These are phyloP conservation scores for Obelidium mucronatum DNA, from an alignment of 192 early-diverging fungal genomes.

Conservation along the genomic window DNA sequence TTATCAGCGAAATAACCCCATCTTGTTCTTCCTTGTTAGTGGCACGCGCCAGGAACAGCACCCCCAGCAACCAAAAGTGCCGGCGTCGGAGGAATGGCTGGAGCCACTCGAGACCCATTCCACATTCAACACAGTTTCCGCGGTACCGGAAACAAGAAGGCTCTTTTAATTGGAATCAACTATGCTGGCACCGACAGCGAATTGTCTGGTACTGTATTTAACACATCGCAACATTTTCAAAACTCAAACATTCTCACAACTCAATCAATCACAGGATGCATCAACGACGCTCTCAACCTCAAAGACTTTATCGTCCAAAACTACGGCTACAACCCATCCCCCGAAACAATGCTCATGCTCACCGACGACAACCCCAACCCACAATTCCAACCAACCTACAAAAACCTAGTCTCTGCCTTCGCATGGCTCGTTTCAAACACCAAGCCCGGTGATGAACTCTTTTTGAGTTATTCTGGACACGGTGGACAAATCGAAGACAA, in stretches of 20 bases:
- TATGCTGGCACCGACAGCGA: constrained; percentile 34
- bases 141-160: constrained; percentile 38
- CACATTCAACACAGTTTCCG: no score
- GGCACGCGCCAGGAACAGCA: no score
- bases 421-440: constrained; percentile 59
- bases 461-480: constrained; percentile 55
- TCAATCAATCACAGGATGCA: constrained; percentile 28
- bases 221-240: neutral
- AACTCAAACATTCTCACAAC: neutral
- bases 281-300: constrained; percentile 50
- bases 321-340: constrained; percentile 41
- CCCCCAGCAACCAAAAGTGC: no score
- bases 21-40: no score
- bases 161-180: constrained; percentile 49
- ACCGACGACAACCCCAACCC: constrained; percentile 54
- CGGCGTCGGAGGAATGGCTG: no score
- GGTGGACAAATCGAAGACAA: constrained; percentile 61
- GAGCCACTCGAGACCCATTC: no score
- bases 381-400: constrained; percentile 45
- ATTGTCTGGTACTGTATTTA: no score
- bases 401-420: constrained; percentile 58
- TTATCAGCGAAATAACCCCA: no score
- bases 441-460: constrained; percentile 57
- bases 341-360: constrained; percentile 33
- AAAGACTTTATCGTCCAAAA: constrained; percentile 2